Evolutionary conservation across 148 eudicot genomes (phyloP).

Genomic region (Heliosperma pusillum): DNA sequence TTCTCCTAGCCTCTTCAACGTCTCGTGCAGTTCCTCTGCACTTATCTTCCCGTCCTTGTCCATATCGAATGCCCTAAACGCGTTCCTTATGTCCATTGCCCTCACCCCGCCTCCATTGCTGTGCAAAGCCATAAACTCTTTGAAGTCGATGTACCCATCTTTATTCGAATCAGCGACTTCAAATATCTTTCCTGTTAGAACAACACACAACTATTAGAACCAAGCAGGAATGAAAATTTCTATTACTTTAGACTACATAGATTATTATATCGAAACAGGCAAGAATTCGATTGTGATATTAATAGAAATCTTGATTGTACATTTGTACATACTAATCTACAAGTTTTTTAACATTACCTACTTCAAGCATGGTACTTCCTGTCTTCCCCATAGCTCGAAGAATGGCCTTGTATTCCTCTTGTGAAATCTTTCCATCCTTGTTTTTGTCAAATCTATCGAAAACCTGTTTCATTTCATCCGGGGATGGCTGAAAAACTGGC

Average conservation of each 20-base stretch:
- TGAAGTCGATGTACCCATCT: slow-evolving; percentile 68
- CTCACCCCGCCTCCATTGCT: slow-evolving; percentile 61
- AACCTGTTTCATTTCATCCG: slow-evolving; percentile 50
- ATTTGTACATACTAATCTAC: no score
- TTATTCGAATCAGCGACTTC: slow-evolving; percentile 59
- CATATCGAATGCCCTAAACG: slow-evolving; percentile 55
- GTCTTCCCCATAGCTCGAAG: slow-evolving; percentile 48
- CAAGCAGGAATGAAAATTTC: no score
- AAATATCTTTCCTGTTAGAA: slow-evolving; percentile 38
- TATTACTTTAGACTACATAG: no score
- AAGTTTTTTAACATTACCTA: slow-evolving; percentile 7
- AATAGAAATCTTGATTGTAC: neutral
- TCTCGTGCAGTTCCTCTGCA: slow-evolving; percentile 49
- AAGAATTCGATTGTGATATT: neutral
- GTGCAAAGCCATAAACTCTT: slow-evolving; percentile 67
- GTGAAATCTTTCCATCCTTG: slow-evolving; percentile 74
- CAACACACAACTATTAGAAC: no score
- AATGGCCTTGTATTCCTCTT: slow-evolving; percentile 57
- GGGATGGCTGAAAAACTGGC: slow-evolving; percentile 41
- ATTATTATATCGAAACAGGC: no score
- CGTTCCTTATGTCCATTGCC: slow-evolving; percentile 45
- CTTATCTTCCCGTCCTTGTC: slow-evolving; percentile 68
- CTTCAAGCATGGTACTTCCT: slow-evolving; percentile 32
- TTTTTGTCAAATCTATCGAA: slow-evolving; percentile 56
- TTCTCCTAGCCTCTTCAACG: slow-evolving; percentile 53